Conservation (phyloP, 2,329 filamentous ascomycete species). For the Monosporascus ibericus region DNA sequence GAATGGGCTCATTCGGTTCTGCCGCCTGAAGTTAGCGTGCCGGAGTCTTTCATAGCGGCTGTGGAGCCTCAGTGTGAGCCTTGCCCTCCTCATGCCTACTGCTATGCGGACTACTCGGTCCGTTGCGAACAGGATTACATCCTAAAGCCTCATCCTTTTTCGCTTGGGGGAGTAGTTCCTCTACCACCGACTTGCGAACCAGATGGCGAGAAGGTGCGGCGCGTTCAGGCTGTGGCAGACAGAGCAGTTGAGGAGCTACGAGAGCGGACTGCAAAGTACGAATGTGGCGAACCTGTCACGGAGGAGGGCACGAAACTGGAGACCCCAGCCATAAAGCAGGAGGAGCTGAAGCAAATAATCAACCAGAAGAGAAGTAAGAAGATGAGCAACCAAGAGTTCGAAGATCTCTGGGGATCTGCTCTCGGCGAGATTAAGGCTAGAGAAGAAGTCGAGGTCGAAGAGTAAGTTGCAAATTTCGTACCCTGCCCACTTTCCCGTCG, state of each 20-base stretch:
- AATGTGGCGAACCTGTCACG: conserved; percentile 70
- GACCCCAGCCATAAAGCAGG: conserved; percentile 56
- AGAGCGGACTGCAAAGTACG: conserved; percentile 78
- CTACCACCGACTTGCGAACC: conserved; percentile 89
- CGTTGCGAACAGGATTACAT: conserved; percentile 85
- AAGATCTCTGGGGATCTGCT: conserved; percentile 75
- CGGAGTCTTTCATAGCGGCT: conserved; percentile 64
- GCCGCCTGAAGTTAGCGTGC: conserved; percentile 56
- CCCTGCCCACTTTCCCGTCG: not conserved
- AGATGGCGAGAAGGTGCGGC: conserved; percentile 84
- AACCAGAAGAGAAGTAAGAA: conserved; percentile 71
- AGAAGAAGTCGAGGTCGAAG: conserved; percentile 52
- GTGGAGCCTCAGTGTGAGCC: conserved; percentile 79
- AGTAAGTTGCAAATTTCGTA: conserved; percentile 43
- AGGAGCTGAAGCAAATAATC: conserved; percentile 72
- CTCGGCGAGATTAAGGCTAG: conserved; percentile 63
- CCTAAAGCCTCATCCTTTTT: conserved; percentile 75
- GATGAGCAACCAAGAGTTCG: conserved; percentile 83
- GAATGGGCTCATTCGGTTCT: conserved; percentile 33
- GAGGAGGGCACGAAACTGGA: conserved; percentile 54
- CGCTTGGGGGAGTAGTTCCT: conserved; percentile 73
- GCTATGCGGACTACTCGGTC: conserved; percentile 70
- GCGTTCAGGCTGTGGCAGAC: conserved; percentile 81
- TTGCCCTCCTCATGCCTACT: conserved; percentile 86
- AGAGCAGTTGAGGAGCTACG: conserved; percentile 81